Evolutionary conservation across 805 yeast genomes (phyloP).

Genomic region (Clavispora vitiphila): DNA sequence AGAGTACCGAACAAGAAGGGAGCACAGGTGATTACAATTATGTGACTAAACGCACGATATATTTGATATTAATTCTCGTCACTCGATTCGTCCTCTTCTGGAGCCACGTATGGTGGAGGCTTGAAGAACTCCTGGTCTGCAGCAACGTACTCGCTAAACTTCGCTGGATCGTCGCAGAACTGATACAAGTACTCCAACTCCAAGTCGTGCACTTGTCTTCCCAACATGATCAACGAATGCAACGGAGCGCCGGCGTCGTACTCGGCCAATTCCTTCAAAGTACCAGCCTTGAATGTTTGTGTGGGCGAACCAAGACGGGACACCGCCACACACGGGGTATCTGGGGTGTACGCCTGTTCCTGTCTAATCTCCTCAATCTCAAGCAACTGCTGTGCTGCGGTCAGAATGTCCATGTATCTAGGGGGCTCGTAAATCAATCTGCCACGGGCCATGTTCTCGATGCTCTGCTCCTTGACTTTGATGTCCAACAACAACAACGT

Average conservation of each 20-base stretch:
- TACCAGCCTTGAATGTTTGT: conserved; percentile 81
- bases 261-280: conserved; percentile 67
- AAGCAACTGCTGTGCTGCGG: conserved; percentile 81
- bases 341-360: conserved; percentile 74
- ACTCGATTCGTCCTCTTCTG: conserved; percentile 21
- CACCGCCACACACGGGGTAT: conserved; percentile 91
- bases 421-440: conserved; percentile 93
- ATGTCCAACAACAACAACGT: conserved; percentile 85
- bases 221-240: conserved; percentile 86
- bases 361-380: conserved; percentile 79
- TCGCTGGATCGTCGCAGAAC: conserved; percentile 59
- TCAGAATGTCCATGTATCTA: conserved; percentile 86
- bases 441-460: conserved; percentile 91
- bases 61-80: too few species aligned
- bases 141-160: conserved; percentile 37
- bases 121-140: conserved; percentile 66
- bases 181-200: conserved; percentile 81
- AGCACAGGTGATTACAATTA: too few species aligned
- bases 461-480: conserved; percentile 94
- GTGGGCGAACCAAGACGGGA: conserved; percentile 85
- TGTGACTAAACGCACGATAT: too few species aligned
- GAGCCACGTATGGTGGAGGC: conserved; percentile 64
- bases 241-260: conserved; percentile 93
- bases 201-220: conserved; percentile 90
- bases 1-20: too few species aligned